Evolutionary conservation across 805 yeast genomes (phyloP).

Genomic region (Brettanomyces nanus): DNA sequence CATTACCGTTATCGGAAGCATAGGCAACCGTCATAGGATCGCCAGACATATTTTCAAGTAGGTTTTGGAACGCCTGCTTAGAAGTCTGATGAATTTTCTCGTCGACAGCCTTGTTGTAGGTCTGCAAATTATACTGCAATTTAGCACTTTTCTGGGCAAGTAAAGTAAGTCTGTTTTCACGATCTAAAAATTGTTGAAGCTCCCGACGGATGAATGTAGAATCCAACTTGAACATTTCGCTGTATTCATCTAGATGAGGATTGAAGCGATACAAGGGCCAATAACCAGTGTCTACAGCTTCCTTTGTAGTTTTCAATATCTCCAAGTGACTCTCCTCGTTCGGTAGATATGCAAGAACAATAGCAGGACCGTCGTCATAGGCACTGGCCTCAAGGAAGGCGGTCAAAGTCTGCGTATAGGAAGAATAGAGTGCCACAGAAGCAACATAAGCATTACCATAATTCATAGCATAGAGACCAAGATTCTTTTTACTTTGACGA

Average conservation of each 20-base stretch:
- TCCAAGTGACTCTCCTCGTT: conserved; percentile 60
- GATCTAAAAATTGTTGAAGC: conserved; percentile 70
- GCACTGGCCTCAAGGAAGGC: conserved; percentile 86
- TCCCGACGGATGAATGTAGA: conserved; percentile 75
- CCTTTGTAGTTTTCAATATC: conserved; percentile 77
- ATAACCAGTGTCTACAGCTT: conserved; percentile 87
- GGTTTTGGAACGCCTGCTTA: conserved; percentile 64
- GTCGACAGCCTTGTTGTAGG: conserved; percentile 48
- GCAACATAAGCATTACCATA: conserved; percentile 87
- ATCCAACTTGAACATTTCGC: conserved; percentile 68
- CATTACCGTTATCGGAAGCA: conserved; percentile 92
- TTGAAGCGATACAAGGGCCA: conserved; percentile 92
- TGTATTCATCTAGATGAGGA: conserved; percentile 43
- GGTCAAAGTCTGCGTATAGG: conserved; percentile 87
- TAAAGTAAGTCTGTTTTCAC: conserved; percentile 81
- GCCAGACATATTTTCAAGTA: conserved; percentile 82
- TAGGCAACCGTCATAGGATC: conserved; percentile 83
- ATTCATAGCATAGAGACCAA: conserved; percentile 92
- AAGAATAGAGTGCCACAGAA: conserved; percentile 86
- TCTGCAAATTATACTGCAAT: conserved; percentile 69
- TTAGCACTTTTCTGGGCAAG: conserved; percentile 64
- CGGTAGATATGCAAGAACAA: conserved; percentile 86
- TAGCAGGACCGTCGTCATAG: conserved; percentile 75
- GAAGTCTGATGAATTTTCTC: conserved; percentile 52
- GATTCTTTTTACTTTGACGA: conserved; percentile 73